Percentiles rank a stretch among this genome's conserved stretches.
These are phyloP conservation scores for Flaveria brownii DNA, from an alignment of 129 eudicot genomes.

Conservation along the genomic window DNA sequence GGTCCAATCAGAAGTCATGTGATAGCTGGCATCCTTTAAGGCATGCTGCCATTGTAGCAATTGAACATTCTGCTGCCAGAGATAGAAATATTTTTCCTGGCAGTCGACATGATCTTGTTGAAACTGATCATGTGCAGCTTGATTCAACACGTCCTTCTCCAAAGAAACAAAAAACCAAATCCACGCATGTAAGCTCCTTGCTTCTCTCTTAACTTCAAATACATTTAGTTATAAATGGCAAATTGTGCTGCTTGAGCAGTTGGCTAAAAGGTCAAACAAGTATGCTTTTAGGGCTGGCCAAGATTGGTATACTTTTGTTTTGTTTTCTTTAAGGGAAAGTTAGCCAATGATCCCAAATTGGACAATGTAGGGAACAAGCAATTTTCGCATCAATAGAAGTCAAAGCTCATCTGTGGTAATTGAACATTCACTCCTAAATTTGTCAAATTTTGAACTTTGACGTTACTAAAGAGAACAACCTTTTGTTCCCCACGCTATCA, in stretches of 20 bases:
- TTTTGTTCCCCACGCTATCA: background rate
- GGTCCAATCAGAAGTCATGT: constrained; percentile 50
- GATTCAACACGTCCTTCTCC: constrained; percentile 42
- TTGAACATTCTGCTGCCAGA: constrained; percentile 80
- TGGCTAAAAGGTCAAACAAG: too few relatives aligned
- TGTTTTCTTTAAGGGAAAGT: too few relatives aligned
- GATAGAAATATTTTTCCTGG: constrained; percentile 68
- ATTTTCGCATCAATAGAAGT: background rate
- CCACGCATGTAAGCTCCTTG: constrained; percentile 45
- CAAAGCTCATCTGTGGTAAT: background rate
- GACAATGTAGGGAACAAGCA: background rate
- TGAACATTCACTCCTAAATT: background rate
- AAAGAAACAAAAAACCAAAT: constrained; percentile 61
- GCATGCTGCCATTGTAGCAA: constrained; percentile 94
- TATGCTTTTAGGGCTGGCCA: too few relatives aligned
- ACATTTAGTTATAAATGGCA: too few relatives aligned
- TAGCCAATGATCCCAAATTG: too few relatives aligned
- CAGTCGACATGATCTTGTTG: constrained; percentile 30
- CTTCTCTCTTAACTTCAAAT: background rate
- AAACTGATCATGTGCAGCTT: constrained; percentile 36
- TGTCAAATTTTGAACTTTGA: background rate
- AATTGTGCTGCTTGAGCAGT: too few relatives aligned
- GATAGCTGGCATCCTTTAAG: constrained; percentile 72
- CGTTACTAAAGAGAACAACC: background rate
- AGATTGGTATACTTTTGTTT: too few relatives aligned